A percentile compares a stretch with the other conserved stretches of the same genome.
Conservation (phyloP, 179 eudicot species). For the Heliamphora pulchella region DNA sequence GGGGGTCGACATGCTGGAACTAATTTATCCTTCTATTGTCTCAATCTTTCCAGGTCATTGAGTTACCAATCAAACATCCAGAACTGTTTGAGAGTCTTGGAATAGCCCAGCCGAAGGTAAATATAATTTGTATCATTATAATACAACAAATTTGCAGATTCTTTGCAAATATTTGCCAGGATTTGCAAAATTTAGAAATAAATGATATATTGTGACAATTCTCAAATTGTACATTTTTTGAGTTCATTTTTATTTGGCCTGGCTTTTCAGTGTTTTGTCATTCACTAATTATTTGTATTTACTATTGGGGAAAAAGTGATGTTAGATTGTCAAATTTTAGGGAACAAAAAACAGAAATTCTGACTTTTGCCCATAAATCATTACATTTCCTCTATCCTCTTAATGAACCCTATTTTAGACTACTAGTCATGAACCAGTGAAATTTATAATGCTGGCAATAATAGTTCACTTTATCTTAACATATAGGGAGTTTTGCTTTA, state of each 20-base stretch:
- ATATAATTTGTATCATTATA: background rate
- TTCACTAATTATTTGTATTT: background rate
- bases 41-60: slow-evolving; percentile 59
- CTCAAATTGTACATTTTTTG: background rate
- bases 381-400: background rate
- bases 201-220: background rate
- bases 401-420: background rate
- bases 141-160: background rate
- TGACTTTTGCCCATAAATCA: background rate
- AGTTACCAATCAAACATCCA: slow-evolving; percentile 87
- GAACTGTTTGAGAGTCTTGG: slow-evolving; percentile 93
- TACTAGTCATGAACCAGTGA: background rate
- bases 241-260: background rate
- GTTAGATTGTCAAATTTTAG: background rate
- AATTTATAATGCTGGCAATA: background rate
- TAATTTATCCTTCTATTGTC: slow-evolving; percentile 1
- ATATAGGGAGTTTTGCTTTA: slow-evolving; percentile 74
- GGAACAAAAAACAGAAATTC: background rate
- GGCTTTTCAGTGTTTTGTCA: background rate
- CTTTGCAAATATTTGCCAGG: background rate
- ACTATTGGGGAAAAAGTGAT: background rate
- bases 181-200: background rate
- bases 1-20: slow-evolving; percentile 8
- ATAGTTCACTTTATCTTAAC: background rate
- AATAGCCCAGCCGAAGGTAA: slow-evolving; percentile 90